Evolutionary conservation across 805 yeast genomes (phyloP).

Genomic region (Ogataea naganishii): DNA sequence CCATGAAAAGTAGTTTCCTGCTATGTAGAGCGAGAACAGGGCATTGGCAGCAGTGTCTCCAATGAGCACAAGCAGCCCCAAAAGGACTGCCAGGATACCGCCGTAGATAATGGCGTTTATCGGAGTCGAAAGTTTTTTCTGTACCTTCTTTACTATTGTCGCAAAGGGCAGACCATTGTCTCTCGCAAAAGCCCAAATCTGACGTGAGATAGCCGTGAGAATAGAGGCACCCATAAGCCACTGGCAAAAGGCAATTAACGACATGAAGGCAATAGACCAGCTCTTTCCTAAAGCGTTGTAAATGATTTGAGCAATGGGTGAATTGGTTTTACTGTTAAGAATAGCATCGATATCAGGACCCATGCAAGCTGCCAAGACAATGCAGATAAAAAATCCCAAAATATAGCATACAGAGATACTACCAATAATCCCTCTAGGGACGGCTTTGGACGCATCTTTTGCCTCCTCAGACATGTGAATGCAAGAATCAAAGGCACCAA

Average conservation of each 20-base stretch:
- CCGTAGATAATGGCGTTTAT: constrained; percentile 32
- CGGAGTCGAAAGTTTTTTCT: constrained; percentile 30
- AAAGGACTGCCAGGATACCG: constrained; percentile 21
- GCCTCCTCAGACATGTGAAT: constrained; percentile 41
- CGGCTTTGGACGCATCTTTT: constrained; percentile 26
- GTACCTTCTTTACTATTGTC: constrained; percentile 28
- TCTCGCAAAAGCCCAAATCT: constrained; percentile 40
- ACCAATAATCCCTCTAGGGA: constrained; percentile 35
- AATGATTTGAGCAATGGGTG: constrained; percentile 36
- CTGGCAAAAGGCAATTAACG: constrained; percentile 34
- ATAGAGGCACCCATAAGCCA: constrained; percentile 35
- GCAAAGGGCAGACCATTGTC: constrained; percentile 37
- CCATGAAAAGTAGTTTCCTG: constrained; percentile 33
- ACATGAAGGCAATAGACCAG: constrained; percentile 38
- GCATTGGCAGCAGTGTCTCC: constrained; percentile 32
- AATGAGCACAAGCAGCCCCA: constrained; percentile 31
- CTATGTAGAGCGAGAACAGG: constrained; percentile 31
- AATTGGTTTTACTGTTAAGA: constrained; percentile 24
- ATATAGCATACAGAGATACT: constrained; percentile 30
- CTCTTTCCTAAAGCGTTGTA: constrained; percentile 34
- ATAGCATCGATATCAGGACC: constrained; percentile 21
- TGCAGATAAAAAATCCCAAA: constrained; percentile 32
- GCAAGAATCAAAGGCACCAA: constrained; percentile 38
- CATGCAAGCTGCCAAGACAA: constrained; percentile 22
- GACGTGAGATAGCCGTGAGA: constrained; percentile 33